Evolutionary conservation across 202 grass and related monocot genomes (phyloP), one percentile per base, ranked within the genome.

Genomic region (Zoysia matrella): DNA sequence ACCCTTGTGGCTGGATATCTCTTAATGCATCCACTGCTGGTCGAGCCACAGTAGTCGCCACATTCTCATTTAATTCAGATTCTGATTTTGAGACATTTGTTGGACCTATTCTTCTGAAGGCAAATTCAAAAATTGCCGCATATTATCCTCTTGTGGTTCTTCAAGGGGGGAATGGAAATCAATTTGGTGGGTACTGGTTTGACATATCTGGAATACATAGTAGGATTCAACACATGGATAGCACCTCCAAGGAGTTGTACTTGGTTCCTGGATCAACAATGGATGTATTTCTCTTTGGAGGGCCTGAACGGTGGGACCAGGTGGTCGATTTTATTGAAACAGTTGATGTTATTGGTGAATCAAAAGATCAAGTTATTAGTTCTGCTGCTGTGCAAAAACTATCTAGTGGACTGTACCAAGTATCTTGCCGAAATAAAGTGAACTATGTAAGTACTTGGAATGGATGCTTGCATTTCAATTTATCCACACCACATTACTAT

Each of bases 121-220:
- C 90, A 72, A 83, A 85, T 61, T 89, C 86, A 68, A 77, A 81
- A 72, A 87, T 95, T 80, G 90, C 95, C 56, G 88, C 92, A 80
- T 95, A 93, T 81, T 83, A 93, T 80, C 92, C 95, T 72, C 88
- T 98, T 80, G 60, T 83, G 47, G 87, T 89, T 77, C 88, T 91
- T 88, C 95, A 98, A 84, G 88, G 86, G 41, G 92, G 86, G 60
- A 98, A 89, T 73, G 95, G 95, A 69, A 92, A 92, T 63, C 88
- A 54, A 64, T 91, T 85, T 88, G 95, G 95, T 90, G 95, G 95
- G 66, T 98, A 98, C 67, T 93, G 89, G 90, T 91, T 93, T 89
- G 91, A 95, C 71, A 85, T 88, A 68, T 86, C 88, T 22, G 49
- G 74, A 82, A 80, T 82, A 78, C 80, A 88, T 55, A 67, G 52